Evolutionary conservation across 805 yeast genomes (phyloP).

Genomic region (Candida ascalaphidarum): DNA sequence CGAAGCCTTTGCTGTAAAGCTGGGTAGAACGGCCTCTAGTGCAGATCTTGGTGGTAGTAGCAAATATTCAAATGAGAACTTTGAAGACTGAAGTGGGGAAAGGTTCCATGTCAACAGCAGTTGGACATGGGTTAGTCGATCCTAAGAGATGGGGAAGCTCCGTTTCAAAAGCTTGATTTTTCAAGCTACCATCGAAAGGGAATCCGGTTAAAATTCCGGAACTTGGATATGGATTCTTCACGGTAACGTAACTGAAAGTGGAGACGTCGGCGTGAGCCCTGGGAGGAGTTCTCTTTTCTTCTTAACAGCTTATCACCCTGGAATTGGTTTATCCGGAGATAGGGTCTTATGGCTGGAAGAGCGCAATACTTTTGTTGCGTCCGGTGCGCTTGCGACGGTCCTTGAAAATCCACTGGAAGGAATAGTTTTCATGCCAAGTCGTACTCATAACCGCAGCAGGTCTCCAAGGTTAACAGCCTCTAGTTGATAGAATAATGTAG

Average conservation of each 20-base stretch:
- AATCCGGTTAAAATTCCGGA: conserved; percentile 36
- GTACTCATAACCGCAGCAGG: conserved; percentile 39
- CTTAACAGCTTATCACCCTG: conserved; percentile 33
- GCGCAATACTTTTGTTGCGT: conserved; percentile 26
- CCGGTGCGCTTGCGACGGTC: conserved; percentile 34
- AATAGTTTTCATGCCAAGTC: conserved; percentile 32
- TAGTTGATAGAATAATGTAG: conserved; percentile 36
- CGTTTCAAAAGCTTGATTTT: conserved; percentile 27
- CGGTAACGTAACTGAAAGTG: conserved; percentile 35
- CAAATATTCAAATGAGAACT: conserved; percentile 34
- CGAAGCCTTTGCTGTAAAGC: conserved; percentile 32
- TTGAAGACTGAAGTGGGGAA: conserved; percentile 36
- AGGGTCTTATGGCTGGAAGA: conserved; percentile 32
- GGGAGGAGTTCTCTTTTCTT: conserved; percentile 37
- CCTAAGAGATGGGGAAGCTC: conserved; percentile 34
- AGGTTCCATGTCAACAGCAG: conserved; percentile 36
- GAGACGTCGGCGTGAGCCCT: conserved; percentile 35
- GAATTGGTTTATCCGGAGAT: conserved; percentile 34
- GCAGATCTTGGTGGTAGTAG: conserved; percentile 36
- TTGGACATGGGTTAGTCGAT: conserved; percentile 36
- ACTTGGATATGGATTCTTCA: conserved; percentile 34
- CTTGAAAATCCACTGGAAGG: conserved; percentile 34
- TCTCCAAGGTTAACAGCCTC: conserved; percentile 39
- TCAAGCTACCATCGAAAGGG: conserved; percentile 32
- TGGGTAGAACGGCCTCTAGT: conserved; percentile 30